Conservation (phyloP, 2,329 filamentous ascomycete species). For the Volutella citrinella region DNA sequence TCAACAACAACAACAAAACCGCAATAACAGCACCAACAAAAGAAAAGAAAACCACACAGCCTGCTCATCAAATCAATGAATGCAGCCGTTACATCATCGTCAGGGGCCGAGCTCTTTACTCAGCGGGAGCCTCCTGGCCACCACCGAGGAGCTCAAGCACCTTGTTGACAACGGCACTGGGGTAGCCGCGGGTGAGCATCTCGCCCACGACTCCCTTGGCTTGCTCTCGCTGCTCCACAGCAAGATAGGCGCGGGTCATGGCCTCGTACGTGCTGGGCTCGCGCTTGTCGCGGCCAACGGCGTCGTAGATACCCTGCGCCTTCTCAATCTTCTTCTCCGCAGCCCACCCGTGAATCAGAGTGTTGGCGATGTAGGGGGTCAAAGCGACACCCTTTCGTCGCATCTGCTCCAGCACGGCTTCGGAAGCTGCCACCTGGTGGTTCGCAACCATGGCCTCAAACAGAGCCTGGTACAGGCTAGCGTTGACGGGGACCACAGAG, state of each 20-base stretch:
- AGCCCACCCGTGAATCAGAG: conserved; percentile 95
- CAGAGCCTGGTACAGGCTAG: conserved; percentile 93
- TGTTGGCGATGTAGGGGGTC: conserved; percentile 98
- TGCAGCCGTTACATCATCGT: conserved; percentile 2
- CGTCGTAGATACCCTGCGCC: conserved; percentile 74
- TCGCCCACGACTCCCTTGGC: conserved; percentile 81
- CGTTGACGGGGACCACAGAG: conserved; percentile 64
- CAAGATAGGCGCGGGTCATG: conserved; percentile 91
- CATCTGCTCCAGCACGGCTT: conserved; percentile 76
- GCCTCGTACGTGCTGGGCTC: conserved; percentile 98
- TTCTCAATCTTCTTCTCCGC: conserved; percentile 76
- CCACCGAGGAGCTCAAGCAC: conserved; percentile 83
- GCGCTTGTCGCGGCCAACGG: conserved; percentile 72
- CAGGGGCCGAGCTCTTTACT: conserved; percentile 16
- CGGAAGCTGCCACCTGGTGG: conserved; percentile 74
- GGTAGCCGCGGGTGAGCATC: conserved; percentile 88
- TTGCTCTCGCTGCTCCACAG: conserved; percentile 72
- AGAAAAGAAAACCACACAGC: conserved; percentile 24
- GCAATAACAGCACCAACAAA: too few species aligned
- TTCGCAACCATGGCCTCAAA: conserved; percentile 98
- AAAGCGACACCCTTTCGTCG: conserved; percentile 69
- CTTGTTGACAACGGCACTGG: conserved; percentile 87
- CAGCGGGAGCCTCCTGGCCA: conserved; percentile 36
- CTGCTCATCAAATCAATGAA: conserved; percentile 10
- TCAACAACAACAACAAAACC: conserved; percentile 23